Base-by-base conservation (phyloP, 2,329 filamentous ascomycete genomes). In the Alternaria gansuensis region DNA sequence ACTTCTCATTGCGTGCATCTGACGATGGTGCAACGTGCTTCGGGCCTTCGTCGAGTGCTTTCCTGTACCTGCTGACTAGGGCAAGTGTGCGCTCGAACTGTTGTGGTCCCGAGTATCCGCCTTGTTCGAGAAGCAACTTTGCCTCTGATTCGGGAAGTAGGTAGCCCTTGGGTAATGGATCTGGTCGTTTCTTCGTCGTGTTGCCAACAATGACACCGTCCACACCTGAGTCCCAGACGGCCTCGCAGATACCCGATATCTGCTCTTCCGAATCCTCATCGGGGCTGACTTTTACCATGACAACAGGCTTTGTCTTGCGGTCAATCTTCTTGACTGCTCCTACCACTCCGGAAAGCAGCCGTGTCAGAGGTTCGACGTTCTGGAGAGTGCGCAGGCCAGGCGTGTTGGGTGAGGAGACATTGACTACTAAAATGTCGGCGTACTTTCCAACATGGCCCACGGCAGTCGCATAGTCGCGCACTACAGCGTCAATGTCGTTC, bases 281-380 rank as follows among this genome's bases (percentile, higher is more conserved):
- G 0, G 95, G 95, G 59, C 92, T 96, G 21, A 99, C 94, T 82
- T 99, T 99, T 71, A 99, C 95, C 92, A 99, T 97, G 57, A 99
- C 92, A 57, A 83, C 87, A 0, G 91, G 92, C 72, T 89, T 91
- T 0, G 84, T 86, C 75, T 87, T 90, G 66, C 93, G 84, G 28
- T 90, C 83, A 11, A 90, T 85, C 62, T 82, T 82, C 66, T 85
- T 82, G 0, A 93, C 93, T 54, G 94, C 91, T 14, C 87, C 83
- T 2, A 98, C 94, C 0, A 98, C 94, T 0, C 91, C 91, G 9
- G 84, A 86, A 39, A 99, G 81, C 45, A 99, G 89, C 40, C 86
- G 82, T 2, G 92, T 94, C 56, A 99, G 81, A 1, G 93, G 94
- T 65, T 90, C 92, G 0, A 89, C 86, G 2, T 91, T 90, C 79